A percentile compares a stretch with the other conserved stretches of the same genome.
Conservation (phyloP, 1,139 yeast genomes). For the Taiozyma sp. region DNA sequence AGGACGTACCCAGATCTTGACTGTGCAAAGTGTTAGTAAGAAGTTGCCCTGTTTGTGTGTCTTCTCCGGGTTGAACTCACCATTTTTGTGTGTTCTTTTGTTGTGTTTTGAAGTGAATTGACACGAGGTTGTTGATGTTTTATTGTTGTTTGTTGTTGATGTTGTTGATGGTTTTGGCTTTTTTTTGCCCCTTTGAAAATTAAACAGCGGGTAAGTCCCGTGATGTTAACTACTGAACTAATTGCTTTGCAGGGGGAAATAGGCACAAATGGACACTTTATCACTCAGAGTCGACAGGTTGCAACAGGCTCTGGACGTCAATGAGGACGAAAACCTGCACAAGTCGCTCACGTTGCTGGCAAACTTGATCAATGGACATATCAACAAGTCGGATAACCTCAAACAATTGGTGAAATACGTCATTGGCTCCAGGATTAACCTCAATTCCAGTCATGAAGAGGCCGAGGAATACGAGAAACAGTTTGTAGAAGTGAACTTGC, state of each 20-base stretch:
- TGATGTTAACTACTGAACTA: no score
- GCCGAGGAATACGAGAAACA: neutral
- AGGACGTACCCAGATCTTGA: slow-evolving; percentile 65
- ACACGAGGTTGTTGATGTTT: no score
- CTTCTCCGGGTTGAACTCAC: neutral
- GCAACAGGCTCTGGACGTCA: neutral
- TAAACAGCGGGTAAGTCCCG: neutral
- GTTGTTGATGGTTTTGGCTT: neutral
- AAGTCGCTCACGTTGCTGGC: slow-evolving; percentile 1
- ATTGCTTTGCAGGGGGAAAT: neutral
- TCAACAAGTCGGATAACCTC: slow-evolving; percentile 2
- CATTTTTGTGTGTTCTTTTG: neutral
- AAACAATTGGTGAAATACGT: slow-evolving; percentile 6
- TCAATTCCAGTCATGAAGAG: neutral
- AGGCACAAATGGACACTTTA: neutral
- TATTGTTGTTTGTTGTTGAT: neutral
- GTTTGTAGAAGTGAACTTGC: neutral
- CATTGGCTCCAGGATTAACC: neutral
- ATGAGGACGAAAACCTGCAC: neutral
- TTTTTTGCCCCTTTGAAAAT: neutral
- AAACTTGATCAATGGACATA: slow-evolving; percentile 8
- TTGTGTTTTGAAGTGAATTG: neutral
- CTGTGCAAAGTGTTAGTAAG: slow-evolving; percentile 26
- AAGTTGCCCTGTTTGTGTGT: no score
- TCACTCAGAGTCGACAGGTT: neutral